phyloP scores from a whole-genome alignment of 176 grass and related monocot genomes.

The Rhipidocladum racemiflorum region DNA sequence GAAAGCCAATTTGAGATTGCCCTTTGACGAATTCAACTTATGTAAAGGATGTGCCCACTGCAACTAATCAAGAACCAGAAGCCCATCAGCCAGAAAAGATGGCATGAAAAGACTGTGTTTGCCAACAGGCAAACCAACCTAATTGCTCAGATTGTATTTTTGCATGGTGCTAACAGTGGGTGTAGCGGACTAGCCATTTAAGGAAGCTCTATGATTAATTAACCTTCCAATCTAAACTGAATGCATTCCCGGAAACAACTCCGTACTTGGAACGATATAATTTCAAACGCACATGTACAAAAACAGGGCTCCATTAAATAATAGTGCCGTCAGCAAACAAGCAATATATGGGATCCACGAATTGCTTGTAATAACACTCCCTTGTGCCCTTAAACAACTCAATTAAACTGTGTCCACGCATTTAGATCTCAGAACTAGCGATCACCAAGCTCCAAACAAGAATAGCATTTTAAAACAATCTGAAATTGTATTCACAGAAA shows the following conservation, averaged over 20 bases:
- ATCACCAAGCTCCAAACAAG: not conserved
- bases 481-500: not conserved
- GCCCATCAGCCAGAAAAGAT: not conserved
- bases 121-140: not conserved
- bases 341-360: not conserved
- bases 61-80: not conserved
- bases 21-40: not conserved
- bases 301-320: constrained; percentile 9
- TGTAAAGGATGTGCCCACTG: not conserved
- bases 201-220: not conserved
- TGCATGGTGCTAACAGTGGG: not conserved
- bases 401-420: not conserved
- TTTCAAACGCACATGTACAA: not conserved
- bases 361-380: not conserved
- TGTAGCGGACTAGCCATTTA: not conserved
- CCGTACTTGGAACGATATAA: not conserved
- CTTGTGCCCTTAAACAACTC: constrained; percentile 7
- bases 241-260: not conserved
- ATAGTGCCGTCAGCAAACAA: not conserved
- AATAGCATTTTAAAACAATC: not conserved
- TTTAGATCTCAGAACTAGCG: not conserved
- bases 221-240: not conserved
- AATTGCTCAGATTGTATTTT: not conserved
- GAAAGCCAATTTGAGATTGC: not conserved
- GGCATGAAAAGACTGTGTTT: not conserved